phyloP scores from a whole-genome alignment of 768 basidiomycete genomes.

The Pleurotus pulmonarius region DNA sequence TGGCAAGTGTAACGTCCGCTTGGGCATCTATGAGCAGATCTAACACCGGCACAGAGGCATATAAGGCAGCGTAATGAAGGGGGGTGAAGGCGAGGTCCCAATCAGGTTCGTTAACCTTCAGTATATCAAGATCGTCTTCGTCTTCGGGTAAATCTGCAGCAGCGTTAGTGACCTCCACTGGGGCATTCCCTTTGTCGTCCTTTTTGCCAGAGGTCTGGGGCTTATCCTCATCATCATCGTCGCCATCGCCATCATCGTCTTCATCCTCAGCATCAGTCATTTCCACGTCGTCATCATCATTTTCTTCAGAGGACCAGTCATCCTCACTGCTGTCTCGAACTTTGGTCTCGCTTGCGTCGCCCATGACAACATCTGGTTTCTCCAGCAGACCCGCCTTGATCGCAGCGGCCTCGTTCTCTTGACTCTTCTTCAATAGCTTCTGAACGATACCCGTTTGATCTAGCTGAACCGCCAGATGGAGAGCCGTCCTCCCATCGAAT shows the following conservation, averaged over 20 bases:
- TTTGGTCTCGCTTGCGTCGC: constrained; percentile 16
- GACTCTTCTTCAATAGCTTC: constrained; percentile 51
- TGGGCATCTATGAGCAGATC: constrained; percentile 44
- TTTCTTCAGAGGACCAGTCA: constrained; percentile 45
- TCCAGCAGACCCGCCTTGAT: constrained; percentile 18
- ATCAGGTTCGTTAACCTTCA: constrained; percentile 50
- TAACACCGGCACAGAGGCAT: constrained; percentile 38
- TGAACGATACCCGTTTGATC: constrained; percentile 36
- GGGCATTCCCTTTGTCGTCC: constrained; percentile 8
- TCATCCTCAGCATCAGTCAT: constrained; percentile 22
- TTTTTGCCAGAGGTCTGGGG: background rate
- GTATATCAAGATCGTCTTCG: constrained; percentile 46
- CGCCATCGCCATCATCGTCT: constrained; percentile 24
- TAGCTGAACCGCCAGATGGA: constrained; percentile 55
- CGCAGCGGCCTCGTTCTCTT: constrained; percentile 27
- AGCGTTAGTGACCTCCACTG: constrained; percentile 11
- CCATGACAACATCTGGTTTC: constrained; percentile 20
- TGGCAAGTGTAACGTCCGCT: constrained; percentile 37
- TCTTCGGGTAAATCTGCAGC: constrained; percentile 41
- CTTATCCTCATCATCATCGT: constrained; percentile 20
- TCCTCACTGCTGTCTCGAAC: constrained; percentile 42
- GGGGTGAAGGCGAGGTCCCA: constrained; percentile 60
- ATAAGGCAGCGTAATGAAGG: constrained; percentile 47
- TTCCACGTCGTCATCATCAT: constrained; percentile 17
- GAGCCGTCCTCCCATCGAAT: constrained; percentile 50